Conservation (phyloP, 768 basidiomycete species). For the Collybiopsis luxurians region DNA sequence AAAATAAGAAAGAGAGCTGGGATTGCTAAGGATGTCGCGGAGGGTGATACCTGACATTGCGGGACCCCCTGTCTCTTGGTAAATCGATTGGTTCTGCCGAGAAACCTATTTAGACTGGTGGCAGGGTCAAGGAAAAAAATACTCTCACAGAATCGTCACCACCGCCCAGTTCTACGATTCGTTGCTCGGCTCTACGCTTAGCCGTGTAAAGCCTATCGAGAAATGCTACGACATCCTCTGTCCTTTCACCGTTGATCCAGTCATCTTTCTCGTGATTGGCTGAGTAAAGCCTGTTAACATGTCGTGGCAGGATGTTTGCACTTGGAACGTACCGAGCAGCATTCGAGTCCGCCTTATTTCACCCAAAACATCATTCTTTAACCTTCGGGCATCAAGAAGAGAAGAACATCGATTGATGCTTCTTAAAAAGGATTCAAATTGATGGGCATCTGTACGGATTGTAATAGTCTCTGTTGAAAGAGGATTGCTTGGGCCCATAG, state of each 20-base stretch:
- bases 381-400: conserved; percentile 81
- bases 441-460: conserved; percentile 72
- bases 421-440: conserved; percentile 89
- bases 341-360: conserved; percentile 83
- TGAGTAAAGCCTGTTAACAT: conserved; percentile 19
- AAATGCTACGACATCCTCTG: conserved; percentile 83
- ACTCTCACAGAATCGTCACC: conserved; percentile 57
- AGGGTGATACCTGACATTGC: conserved; percentile 53
- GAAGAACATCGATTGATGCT: conserved; percentile 82
- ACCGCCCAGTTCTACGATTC: conserved; percentile 77
- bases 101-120: background rate
- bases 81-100: conserved; percentile 36
- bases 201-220: conserved; percentile 87
- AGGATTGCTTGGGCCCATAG: conserved; percentile 18
- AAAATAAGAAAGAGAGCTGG: conserved; percentile 89
- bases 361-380: conserved; percentile 91
- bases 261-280: conserved; percentile 87
- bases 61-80: conserved; percentile 37
- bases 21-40: conserved; percentile 82
- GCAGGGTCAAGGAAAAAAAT: background rate
- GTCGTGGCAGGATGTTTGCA: background rate
- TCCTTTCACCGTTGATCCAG: conserved; percentile 84
- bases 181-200: conserved; percentile 81
- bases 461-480: conserved; percentile 71
- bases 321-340: conserved; percentile 52